Evolutionary conservation across 805 yeast species (phyloP), one percentile per base, ranked within the genome.

Genomic region (Tetrapisispora arboricola): DNA sequence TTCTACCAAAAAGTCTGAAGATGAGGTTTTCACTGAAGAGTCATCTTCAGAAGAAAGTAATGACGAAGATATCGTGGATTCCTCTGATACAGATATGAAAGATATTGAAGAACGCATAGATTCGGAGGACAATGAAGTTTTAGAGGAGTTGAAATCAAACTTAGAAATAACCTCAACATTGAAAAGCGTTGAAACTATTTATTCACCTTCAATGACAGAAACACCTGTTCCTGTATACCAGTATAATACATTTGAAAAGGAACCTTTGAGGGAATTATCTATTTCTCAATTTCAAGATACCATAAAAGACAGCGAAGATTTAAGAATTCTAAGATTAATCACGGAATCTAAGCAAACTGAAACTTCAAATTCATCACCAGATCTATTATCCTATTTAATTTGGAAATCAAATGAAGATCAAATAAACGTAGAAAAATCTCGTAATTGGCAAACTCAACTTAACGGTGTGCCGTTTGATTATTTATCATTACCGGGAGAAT

Each of bases 281-380:
- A 51, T 86, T 18, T 65, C 63, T 5, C 66, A 66, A 16, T 47
- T 84, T 3, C 82, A 80, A 46, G 54, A 58, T 2, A 42, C 76
- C 2, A 61, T 87, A 6, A 76, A 75, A 49, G 95, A 87, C 53
- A 76, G 74, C 1, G 95, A 88, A 56, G 96, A 87, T 58, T 62
- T 78, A 36, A 57, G 54, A 28, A 54, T 81, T 15, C 68, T 84
- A 17, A 66, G 67, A 40, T 66, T 69, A 41, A 64, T 75, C 0
- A 57, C 79, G 10, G 45, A 53, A 4, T 21, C 13, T 13, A 16
- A 31, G 12, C 32, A n/a, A 6, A 20, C 17, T 28, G 33, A 31
- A 6, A 2, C 17, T 25, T 12, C 29, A 2, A 3, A 33, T 2
- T 6, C 19, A 3, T 28, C 27, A 27, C 19, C 33, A 3, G 29